phyloP scores from a whole-genome alignment of 306 rosid species.

The Cucumis melo region DNA sequence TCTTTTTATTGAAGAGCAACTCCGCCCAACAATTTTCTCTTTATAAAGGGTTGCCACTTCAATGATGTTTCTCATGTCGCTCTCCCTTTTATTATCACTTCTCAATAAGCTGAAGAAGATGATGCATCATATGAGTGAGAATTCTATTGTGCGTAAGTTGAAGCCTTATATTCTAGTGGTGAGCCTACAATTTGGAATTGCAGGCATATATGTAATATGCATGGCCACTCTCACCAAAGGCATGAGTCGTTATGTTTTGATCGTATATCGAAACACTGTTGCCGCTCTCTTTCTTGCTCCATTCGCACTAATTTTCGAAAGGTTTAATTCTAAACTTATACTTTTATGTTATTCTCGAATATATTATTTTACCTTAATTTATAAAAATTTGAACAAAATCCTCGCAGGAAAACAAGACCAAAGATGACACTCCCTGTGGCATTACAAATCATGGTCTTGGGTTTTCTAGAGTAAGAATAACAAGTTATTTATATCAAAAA shows the following conservation, averaged over 20 bases:
- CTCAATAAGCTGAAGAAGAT: background rate
- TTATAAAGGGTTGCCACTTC: background rate
- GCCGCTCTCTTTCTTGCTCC: slow-evolving; percentile 51
- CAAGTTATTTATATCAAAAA: too few relatives aligned
- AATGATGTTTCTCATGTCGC: background rate
- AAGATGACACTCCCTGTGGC: slow-evolving; percentile 48
- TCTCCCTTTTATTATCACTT: background rate
- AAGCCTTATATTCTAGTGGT: slow-evolving; percentile 46
- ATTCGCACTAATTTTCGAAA: slow-evolving; percentile 45
- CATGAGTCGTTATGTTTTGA: slow-evolving; percentile 48
- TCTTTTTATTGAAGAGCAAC: background rate
- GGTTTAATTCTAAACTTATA: slow-evolving; percentile 14
- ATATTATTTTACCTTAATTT: too few relatives aligned
- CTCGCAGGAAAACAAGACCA: slow-evolving; percentile 51
- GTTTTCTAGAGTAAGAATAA: slow-evolving; percentile 45
- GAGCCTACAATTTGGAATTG: slow-evolving; percentile 46
- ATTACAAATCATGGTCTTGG: slow-evolving; percentile 40
- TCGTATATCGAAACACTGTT: slow-evolving; percentile 49
- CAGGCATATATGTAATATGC: slow-evolving; percentile 38
- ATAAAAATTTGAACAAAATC: background rate
- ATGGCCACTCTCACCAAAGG: slow-evolving; percentile 42
- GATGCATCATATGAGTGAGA: background rate
- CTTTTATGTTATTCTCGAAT: too few relatives aligned
- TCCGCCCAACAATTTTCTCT: background rate
- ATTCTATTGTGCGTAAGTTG: slow-evolving; percentile 16